A percentile compares a stretch with the other conserved stretches of the same genome.
Evolutionary conservation across 1,139 yeast species (phyloP).

Genomic region (Pichia sp.): DNA sequence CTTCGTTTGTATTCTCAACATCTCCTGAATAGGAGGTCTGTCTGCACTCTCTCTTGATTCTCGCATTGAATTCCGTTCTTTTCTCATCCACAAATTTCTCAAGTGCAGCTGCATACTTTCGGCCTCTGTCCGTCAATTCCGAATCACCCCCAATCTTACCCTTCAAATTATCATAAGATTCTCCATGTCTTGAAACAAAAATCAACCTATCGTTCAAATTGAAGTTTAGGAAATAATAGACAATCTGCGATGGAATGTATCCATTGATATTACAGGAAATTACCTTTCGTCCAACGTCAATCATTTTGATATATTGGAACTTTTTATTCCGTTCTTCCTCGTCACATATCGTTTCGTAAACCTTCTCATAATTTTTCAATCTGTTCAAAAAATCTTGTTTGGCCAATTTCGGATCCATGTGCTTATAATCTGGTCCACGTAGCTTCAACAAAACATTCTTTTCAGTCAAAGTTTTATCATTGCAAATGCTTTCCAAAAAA

Average conservation of each 20-base stretch:
- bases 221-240: slow-evolving; percentile 82
- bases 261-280: slow-evolving; percentile 91
- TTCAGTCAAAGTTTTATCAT: slow-evolving; percentile 69
- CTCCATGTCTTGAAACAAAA: slow-evolving; percentile 95
- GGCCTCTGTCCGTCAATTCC: slow-evolving; percentile 69
- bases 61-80: slow-evolving; percentile 46
- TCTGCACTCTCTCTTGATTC: slow-evolving; percentile 28
- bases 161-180: slow-evolving; percentile 70
- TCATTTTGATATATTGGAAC: slow-evolving; percentile 88
- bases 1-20: not conserved
- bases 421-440: slow-evolving; percentile 86
- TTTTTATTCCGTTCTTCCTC: slow-evolving; percentile 53
- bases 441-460: slow-evolving; percentile 77
- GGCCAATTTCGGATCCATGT: slow-evolving; percentile 79
- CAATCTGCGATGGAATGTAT: slow-evolving; percentile 87
- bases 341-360: slow-evolving; percentile 84
- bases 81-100: slow-evolving; percentile 68
- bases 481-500: slow-evolving; percentile 81
- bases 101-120: slow-evolving; percentile 61
- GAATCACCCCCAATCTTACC: slow-evolving; percentile 96
- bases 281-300: slow-evolving; percentile 89
- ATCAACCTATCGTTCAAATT: slow-evolving; percentile 86
- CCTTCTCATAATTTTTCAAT: slow-evolving; percentile 75
- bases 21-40: not conserved
- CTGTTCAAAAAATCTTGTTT: slow-evolving; percentile 76